These are phyloP conservation scores for Rhizophora mangle DNA, from an alignment of 345 rosid genomes.

Conservation along the genomic window DNA sequence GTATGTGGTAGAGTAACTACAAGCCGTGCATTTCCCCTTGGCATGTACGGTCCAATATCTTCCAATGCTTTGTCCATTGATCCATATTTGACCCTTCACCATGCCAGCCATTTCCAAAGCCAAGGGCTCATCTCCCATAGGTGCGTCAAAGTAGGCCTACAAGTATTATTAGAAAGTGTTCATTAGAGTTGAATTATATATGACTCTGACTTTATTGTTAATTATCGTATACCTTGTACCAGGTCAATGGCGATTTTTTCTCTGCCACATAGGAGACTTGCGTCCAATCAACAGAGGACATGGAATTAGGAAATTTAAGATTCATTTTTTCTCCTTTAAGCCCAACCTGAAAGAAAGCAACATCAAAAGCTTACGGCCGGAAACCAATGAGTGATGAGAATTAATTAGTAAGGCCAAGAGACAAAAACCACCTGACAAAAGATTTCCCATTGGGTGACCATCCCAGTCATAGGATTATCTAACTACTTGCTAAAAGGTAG, in stretches of 20 bases:
- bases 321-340: slow-evolving; percentile 25
- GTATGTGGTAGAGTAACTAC: slow-evolving; percentile 14
- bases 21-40: slow-evolving; percentile 21
- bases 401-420: no score
- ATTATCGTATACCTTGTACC: slow-evolving; percentile 20
- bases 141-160: slow-evolving; percentile 25
- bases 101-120: slow-evolving; percentile 25
- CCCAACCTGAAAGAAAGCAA: slow-evolving; percentile 12
- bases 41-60: slow-evolving; percentile 26
- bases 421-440: no score
- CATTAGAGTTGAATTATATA: no score
- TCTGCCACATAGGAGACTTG: neutral
- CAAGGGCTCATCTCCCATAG: slow-evolving; percentile 22
- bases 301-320: slow-evolving; percentile 8
- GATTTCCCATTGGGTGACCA: no score
- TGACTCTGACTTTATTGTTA: no score
- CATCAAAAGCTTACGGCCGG: neutral
- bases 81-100: slow-evolving; percentile 27
- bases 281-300: slow-evolving; percentile 9
- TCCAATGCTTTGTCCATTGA: slow-evolving; percentile 25
- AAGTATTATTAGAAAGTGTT: neutral
- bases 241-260: slow-evolving; percentile 14
- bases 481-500: no score
- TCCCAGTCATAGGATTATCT: no score
- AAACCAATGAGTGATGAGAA: neutral